phyloP scores from a whole-genome alignment of 441 rosid genomes.

The Aleurites moluccanus region DNA sequence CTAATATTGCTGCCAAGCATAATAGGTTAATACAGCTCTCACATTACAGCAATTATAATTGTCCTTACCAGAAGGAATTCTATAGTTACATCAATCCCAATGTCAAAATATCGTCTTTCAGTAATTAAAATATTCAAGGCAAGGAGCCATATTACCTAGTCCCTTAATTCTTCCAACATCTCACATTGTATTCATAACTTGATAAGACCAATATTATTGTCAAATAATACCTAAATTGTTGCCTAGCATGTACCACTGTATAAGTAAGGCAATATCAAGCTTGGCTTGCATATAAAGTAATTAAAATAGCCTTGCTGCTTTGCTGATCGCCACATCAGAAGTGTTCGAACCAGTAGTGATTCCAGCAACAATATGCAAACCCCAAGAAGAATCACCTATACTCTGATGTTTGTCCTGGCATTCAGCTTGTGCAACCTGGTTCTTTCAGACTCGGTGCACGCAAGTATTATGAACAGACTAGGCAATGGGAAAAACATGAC shows the following conservation, averaged over 20 bases:
- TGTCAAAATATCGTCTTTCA: neutral
- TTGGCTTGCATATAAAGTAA: conserved; percentile 2
- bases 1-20: too few species aligned
- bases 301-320: neutral
- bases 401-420: conserved; percentile 15
- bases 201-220: neutral
- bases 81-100: neutral
- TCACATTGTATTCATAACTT: neutral
- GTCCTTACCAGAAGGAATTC: neutral
- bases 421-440: conserved; percentile 22
- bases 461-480: conserved; percentile 41
- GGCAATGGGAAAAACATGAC: conserved; percentile 43
- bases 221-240: neutral
- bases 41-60: too few species aligned
- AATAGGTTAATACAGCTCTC: too few species aligned
- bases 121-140: neutral
- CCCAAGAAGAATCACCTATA: neutral
- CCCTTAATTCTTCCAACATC: neutral
- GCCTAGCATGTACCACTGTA: too few species aligned
- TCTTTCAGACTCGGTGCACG: conserved; percentile 30
- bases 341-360: neutral
- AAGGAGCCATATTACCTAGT: neutral
- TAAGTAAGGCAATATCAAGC: neutral
- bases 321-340: neutral
- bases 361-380: conserved; percentile 10